Conservation (phyloP, 2,329 filamentous ascomycete genomes). For the Neurospora sp. region DNA sequence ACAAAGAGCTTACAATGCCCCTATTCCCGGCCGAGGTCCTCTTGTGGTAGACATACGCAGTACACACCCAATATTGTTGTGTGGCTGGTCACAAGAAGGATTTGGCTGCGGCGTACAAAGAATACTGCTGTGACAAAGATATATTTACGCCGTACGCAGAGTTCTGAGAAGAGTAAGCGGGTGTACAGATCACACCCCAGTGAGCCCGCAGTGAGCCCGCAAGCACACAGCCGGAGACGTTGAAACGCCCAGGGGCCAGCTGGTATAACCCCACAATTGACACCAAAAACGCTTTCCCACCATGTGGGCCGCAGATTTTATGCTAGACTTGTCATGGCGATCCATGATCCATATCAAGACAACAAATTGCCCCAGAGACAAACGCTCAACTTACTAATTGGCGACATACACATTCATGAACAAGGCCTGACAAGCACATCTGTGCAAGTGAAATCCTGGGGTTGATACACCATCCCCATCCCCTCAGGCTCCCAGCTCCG, state of each 20-base stretch:
- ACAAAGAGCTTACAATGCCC: background rate
- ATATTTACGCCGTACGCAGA: background rate
- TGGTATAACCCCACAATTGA: background rate
- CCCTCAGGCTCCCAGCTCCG: background rate
- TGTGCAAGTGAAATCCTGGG: background rate
- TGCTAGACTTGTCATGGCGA: background rate
- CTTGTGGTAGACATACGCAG: background rate
- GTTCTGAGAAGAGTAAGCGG: background rate
- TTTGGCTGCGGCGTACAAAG: background rate
- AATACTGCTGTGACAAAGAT: background rate
- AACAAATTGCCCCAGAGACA: background rate
- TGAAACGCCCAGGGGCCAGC: background rate
- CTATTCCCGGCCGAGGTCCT: background rate
- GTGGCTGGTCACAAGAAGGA: background rate
- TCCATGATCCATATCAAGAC: background rate
- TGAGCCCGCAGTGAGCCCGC: background rate
- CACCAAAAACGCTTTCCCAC: background rate
- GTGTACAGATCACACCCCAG: background rate
- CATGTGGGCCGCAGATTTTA: background rate
- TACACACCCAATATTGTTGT: background rate
- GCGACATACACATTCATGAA: background rate
- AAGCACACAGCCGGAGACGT: background rate
- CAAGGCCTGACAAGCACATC: background rate
- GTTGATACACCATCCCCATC: background rate
- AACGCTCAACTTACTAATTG: background rate